Conservation (phyloP, 441 rosid genomes). For the Pelargonium fulgidum region DNA sequence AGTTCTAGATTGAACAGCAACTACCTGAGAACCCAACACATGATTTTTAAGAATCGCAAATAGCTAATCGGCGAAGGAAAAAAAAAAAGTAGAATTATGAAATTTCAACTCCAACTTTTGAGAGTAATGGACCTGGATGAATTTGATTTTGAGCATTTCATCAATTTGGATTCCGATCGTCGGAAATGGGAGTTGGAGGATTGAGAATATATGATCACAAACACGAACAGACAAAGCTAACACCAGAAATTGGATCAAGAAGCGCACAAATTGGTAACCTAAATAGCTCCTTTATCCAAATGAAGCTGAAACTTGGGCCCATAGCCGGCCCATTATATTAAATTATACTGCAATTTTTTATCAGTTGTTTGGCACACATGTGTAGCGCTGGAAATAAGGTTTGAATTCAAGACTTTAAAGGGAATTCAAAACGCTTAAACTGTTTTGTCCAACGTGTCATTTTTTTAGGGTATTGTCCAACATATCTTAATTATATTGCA, state of each 20-base stretch:
- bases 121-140: not conserved
- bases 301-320: not conserved
- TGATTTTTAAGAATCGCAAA: not conserved
- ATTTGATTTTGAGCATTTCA: not conserved
- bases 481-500: too few relatives aligned
- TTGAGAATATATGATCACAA: not conserved
- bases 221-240: not conserved
- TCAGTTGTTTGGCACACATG: too few relatives aligned
- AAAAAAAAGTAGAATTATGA: not conserved
- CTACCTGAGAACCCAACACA: not conserved
- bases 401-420: too few relatives aligned
- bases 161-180: not conserved
- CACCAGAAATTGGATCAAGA: not conserved
- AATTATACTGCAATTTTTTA: too few relatives aligned
- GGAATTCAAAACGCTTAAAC: too few relatives aligned
- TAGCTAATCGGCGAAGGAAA: not conserved
- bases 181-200: not conserved
- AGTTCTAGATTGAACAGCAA: not conserved
- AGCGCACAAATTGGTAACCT: not conserved
- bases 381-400: too few relatives aligned
- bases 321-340: too few relatives aligned
- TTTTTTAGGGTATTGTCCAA: too few relatives aligned
- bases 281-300: too few relatives aligned
- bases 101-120: not conserved
- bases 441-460: too few relatives aligned